Evolutionary conservation across 768 basidiomycete genomes (phyloP), one percentile per base, ranked within the genome.

Genomic region (Rickenella mellea): DNA sequence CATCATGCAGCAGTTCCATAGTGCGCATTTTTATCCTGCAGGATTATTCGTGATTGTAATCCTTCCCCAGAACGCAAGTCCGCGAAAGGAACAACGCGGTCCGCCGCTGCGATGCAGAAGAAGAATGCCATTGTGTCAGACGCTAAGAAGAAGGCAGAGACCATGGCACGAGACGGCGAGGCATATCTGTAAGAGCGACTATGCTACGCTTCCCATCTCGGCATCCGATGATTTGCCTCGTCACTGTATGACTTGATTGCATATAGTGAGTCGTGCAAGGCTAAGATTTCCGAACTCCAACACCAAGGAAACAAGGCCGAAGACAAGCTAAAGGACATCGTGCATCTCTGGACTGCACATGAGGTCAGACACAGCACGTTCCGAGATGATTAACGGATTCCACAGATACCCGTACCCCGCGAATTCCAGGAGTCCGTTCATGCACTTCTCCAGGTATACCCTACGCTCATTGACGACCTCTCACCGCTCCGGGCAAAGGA

Each of bases 381-480:
- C 2, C 1, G 20, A 24, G 5, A 10, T 29, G n/a, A 5, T n/a
- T 28, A 15, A 26, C 10, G 15, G n/a, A 14, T 25, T 22, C 21
- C 15, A 14, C 21, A 30, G 30, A 32, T 32, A 3, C n/a, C n/a
- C 30, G n/a, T 36, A n/a, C 17, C 31, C 40, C 33, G 38, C 31
- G 5, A 21, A 25, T 32, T 15, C 27, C 20, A 55, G 55, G 51
- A 54, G 8, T 41, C 48, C 27, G 39, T 54, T 22, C 40, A 48
- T 26, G 28, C 40, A 15, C 29, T 56, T 12, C 33, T 61, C 44
- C 31, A 46, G 33, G 5, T 57, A 48, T 54, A 44, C 48, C 42
- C 42, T 40, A 27, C 42, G 12, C 39, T 63, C 12, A 45, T 64
- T 25, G 52, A 65, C 27, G 60, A 64, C 26, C 52, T 69, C 19